phyloP scores from a whole-genome alignment of 2,329 filamentous ascomycete species.

The Neopestalotiopsis rosae region DNA sequence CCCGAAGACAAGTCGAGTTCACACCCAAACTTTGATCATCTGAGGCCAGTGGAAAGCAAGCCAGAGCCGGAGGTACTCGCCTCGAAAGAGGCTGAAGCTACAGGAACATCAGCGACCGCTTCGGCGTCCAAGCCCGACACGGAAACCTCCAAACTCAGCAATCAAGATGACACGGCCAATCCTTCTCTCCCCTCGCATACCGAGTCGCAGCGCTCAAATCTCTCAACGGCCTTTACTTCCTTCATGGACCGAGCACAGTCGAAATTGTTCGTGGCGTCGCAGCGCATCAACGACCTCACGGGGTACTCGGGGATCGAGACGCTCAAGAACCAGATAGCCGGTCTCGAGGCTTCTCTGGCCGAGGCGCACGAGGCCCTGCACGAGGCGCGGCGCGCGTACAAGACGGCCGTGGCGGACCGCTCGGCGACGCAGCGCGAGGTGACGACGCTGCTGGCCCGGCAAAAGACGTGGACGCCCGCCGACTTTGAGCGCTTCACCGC shows the following conservation, averaged over 20 bases:
- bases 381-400: conserved; percentile 75
- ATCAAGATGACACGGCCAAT: not conserved
- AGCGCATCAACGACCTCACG: conserved; percentile 91
- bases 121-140: conserved; percentile 12
- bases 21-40: conserved; percentile 7
- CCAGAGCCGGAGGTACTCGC: conserved; percentile 15
- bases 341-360: conserved; percentile 64
- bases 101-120: conserved; percentile 19
- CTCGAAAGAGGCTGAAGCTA: conserved; percentile 6
- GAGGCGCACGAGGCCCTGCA: conserved; percentile 70
- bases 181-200: conserved; percentile 23
- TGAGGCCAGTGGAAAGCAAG: conserved; percentile 4
- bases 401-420: conserved; percentile 81
- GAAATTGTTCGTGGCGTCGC: conserved; percentile 82
- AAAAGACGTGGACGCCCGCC: conserved; percentile 85
- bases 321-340: conserved; percentile 78
- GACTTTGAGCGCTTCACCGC: conserved; percentile 95
- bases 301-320: conserved; percentile 91
- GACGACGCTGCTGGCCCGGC: conserved; percentile 89
- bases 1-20: conserved; percentile 9
- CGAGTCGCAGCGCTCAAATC: conserved; percentile 45
- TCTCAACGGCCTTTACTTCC: conserved; percentile 60
- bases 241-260: conserved; percentile 91
- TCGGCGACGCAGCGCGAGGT: conserved; percentile 94
- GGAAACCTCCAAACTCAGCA: not conserved